phyloP scores from a whole-genome alignment of 345 rosid species.

The Melastoma malabathricum region DNA sequence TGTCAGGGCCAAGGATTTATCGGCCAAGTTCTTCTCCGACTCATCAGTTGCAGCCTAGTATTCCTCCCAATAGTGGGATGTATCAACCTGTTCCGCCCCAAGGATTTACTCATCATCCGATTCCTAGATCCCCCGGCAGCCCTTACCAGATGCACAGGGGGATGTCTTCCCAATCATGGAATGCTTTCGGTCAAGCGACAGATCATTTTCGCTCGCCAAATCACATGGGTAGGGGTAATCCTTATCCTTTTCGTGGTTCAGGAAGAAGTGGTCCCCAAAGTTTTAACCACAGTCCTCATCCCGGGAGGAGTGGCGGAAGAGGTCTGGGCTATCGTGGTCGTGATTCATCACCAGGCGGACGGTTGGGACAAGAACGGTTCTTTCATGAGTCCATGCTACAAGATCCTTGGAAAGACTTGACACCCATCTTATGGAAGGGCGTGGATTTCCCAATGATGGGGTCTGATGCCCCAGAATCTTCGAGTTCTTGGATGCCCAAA shows the following conservation, averaged over 20 bases:
- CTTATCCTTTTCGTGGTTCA: conserved; percentile 28
- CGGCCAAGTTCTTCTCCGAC: conserved; percentile 18
- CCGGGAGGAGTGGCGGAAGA: conserved; percentile 35
- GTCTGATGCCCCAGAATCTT: conserved; percentile 15
- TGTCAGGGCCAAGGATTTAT: conserved; percentile 28
- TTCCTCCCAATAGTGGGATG: conserved; percentile 20
- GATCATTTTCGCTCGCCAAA: conserved; percentile 13
- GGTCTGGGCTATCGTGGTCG: conserved; percentile 19
- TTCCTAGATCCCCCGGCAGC: conserved; percentile 19
- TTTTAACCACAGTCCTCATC: conserved; percentile 19
- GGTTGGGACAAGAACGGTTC: conserved; percentile 28
- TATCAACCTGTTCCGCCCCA: conserved; percentile 27
- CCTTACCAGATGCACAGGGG: conserved; percentile 36
- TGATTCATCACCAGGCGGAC: conserved; percentile 13
- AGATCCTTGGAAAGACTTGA: conserved; percentile 63
- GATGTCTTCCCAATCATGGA: conserved; percentile 20
- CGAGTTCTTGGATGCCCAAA: conserved; percentile 54
- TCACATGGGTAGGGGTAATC: conserved; percentile 18
- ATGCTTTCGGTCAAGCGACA: conserved; percentile 21
- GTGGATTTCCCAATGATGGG: conserved; percentile 15
- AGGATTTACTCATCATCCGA: conserved; percentile 13
- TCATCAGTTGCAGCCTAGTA: conserved; percentile 27
- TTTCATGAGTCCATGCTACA: conserved; percentile 60
- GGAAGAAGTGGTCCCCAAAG: conserved; percentile 26
- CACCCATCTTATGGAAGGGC: conserved; percentile 49